Percentiles rank a stretch among this genome's conserved stretches.
phyloP scores from a whole-genome alignment of 1,284 basidiomycete species.

The Heliocybe sulcata region DNA sequence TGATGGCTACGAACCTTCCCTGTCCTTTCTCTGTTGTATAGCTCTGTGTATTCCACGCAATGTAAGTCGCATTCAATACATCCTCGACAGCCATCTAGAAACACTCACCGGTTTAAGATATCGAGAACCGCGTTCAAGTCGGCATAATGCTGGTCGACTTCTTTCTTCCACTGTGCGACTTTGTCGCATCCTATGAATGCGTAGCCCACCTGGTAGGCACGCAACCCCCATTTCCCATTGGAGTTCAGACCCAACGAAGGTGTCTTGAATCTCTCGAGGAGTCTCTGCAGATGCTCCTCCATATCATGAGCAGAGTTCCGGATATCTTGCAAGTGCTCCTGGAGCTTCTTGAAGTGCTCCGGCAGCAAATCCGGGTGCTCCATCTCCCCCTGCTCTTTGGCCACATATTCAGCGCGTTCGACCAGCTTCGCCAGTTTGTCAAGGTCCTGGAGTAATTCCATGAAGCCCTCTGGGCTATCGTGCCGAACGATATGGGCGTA shows the following conservation, averaged over 20 bases:
- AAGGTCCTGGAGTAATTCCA: neutral
- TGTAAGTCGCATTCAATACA: neutral
- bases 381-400: neutral
- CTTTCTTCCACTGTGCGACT: neutral
- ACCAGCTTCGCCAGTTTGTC: neutral
- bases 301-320: neutral
- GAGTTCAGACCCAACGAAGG: neutral
- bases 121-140: neutral
- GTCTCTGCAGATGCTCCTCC: neutral
- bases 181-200: neutral
- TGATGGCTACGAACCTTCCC: too few species aligned
- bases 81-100: neutral
- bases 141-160: neutral
- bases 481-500: neutral
- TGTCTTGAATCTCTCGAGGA: neutral
- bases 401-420: neutral
- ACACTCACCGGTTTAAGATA: neutral
- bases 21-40: neutral
- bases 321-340: neutral
- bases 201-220: neutral
- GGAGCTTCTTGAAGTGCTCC: neutral
- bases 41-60: neutral
- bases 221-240: neutral
- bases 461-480: neutral
- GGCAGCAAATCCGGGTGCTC: neutral